A percentile compares a stretch with the other conserved stretches of the same genome.
Conservation (phyloP, 176 grass and related monocot genomes). For the Aechmea fasciata region DNA sequence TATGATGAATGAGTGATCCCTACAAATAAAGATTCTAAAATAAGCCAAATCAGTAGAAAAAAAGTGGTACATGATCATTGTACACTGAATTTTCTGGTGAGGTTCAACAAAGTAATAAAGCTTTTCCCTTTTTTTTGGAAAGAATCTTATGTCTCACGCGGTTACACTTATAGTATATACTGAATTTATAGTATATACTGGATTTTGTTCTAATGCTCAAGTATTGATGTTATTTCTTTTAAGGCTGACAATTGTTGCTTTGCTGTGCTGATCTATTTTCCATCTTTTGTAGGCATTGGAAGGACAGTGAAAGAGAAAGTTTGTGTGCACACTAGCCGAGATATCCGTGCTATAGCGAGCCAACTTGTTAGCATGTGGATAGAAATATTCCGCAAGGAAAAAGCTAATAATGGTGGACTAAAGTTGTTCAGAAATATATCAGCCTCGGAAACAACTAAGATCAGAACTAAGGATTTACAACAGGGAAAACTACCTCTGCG, state of each 20-base stretch:
- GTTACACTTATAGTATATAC: too few species aligned
- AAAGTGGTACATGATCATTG: too few species aligned
- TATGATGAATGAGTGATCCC: too few species aligned
- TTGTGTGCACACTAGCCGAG: conserved; percentile 94
- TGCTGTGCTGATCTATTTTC: conserved; percentile 2
- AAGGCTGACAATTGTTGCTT: conserved; percentile 7
- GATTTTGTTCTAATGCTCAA: not conserved
- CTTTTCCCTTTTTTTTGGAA: not conserved
- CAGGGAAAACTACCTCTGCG: conserved; percentile 34
- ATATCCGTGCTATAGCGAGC: conserved; percentile 92
- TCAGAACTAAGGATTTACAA: conserved; percentile 36
- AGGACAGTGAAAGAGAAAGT: conserved; percentile 96
- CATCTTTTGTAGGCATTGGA: conserved; percentile 51
- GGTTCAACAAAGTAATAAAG: too few species aligned
- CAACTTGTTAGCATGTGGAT: conserved; percentile 93
- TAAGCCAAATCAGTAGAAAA: too few species aligned
- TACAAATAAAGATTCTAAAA: too few species aligned
- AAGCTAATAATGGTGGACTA: conserved; percentile 61
- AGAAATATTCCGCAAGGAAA: conserved; percentile 96
- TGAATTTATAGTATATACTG: too few species aligned
- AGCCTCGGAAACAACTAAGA: conserved; percentile 46
- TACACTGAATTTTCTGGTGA: too few species aligned
- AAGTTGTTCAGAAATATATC: conserved; percentile 51
- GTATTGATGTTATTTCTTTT: conserved; percentile 14
- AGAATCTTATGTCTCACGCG: too few species aligned